Percentiles rank a stretch among this genome's conserved stretches.
These are phyloP conservation scores for Scenedesmus sp. DNA, from an alignment of 163 green algal species.

Conservation along the genomic window DNA sequence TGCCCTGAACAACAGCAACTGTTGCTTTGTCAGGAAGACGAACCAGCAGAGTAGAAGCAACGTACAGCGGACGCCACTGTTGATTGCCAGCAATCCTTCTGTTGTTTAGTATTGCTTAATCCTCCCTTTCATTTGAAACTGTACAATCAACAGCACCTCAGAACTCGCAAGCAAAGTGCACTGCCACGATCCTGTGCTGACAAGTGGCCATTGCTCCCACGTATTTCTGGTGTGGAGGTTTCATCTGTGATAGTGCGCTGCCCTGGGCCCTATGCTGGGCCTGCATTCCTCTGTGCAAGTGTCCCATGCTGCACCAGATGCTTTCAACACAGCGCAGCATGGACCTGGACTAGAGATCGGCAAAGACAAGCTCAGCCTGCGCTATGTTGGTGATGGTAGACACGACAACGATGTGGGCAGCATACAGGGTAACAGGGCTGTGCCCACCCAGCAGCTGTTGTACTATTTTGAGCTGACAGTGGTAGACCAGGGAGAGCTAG, in stretches of 20 bases:
- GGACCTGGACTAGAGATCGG: constrained; percentile 66
- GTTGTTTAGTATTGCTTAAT: no score
- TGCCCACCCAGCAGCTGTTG: constrained; percentile 71
- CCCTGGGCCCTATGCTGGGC: constrained; percentile 1
- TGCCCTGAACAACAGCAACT: constrained; percentile 9
- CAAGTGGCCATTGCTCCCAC: not conserved
- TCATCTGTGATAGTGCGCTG: not conserved
- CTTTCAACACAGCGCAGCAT: constrained; percentile 43
- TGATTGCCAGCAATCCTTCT: no score
- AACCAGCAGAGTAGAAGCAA: not conserved
- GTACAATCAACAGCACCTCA: not conserved
- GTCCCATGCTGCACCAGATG: not conserved
- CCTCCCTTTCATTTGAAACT: no score
- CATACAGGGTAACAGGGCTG: constrained; percentile 73
- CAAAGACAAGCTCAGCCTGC: constrained; percentile 82
- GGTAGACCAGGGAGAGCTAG: constrained; percentile 72
- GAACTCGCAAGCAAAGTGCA: not conserved
- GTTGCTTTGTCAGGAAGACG: constrained; percentile 20
- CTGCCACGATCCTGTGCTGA: not conserved
- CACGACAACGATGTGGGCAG: constrained; percentile 87
- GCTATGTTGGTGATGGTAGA: constrained; percentile 76
- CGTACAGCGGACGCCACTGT: not conserved
- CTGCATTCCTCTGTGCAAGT: not conserved
- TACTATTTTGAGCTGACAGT: constrained; percentile 93
- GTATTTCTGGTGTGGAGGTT: not conserved